These are phyloP conservation scores for Lolium perenne DNA, from an alignment of 176 grass and related monocot species.

Conservation along the genomic window DNA sequence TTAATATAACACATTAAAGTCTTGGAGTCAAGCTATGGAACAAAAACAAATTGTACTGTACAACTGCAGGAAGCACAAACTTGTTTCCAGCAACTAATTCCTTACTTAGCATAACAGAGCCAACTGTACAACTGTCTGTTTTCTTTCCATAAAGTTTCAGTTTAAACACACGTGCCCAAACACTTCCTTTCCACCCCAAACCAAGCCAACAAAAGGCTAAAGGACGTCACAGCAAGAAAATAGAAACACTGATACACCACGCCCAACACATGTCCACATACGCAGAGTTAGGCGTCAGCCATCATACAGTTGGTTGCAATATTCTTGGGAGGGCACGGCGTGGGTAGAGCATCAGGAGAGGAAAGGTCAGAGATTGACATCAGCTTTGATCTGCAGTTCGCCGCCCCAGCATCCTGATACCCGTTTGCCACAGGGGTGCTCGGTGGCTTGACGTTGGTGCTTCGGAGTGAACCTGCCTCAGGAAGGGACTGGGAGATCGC, in stretches of 20 bases:
- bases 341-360: slow-evolving; percentile 55
- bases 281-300: slow-evolving; percentile 3
- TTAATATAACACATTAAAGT: not conserved
- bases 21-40: not conserved
- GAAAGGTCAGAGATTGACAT: slow-evolving; percentile 80
- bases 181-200: slow-evolving; percentile 17
- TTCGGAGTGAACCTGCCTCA: slow-evolving; percentile 36
- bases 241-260: slow-evolving; percentile 37
- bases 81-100: slow-evolving; percentile 37
- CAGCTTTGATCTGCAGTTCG: slow-evolving; percentile 82
- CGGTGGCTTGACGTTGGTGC: slow-evolving; percentile 38
- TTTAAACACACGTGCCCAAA: slow-evolving; percentile 28
- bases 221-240: slow-evolving; percentile 43
- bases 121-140: slow-evolving; percentile 41
- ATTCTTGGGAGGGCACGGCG: slow-evolving; percentile 46
- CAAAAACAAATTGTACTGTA: too few relatives aligned
- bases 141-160: slow-evolving; percentile 11
- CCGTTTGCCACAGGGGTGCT: slow-evolving; percentile 31
- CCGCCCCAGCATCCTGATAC: slow-evolving; percentile 39
- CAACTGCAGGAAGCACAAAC: not conserved
- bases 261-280: slow-evolving; percentile 41
- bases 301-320: slow-evolving; percentile 18
- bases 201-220: slow-evolving; percentile 38
- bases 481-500: slow-evolving; percentile 77
- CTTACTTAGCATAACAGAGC: slow-evolving; percentile 9